Evolutionary conservation across 2,329 filamentous ascomycete species (phyloP).

Genomic region (Zasmidium cellare): DNA sequence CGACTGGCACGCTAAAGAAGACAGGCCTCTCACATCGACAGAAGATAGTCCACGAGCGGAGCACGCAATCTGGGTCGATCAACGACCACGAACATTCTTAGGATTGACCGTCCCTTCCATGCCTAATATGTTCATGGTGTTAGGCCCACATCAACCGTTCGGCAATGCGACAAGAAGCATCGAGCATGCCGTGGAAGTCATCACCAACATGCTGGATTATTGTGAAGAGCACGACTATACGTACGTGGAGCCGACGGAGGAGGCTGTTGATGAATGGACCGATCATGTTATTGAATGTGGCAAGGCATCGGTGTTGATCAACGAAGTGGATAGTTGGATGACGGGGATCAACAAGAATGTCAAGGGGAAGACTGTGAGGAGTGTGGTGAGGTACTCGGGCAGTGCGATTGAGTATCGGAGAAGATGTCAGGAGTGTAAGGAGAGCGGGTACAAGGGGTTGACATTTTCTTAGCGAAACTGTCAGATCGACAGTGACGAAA

Average conservation of each 20-base stretch:
- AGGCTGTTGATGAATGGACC: conserved; percentile 31
- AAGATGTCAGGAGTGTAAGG: conserved; percentile 1
- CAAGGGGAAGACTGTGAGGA: conserved; percentile 7
- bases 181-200: conserved; percentile 37
- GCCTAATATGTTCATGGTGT: conserved; percentile 48
- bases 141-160: conserved; percentile 44
- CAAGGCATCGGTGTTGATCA: conserved; percentile 2
- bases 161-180: conserved; percentile 39
- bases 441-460: conserved; percentile 2
- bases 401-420: conserved; percentile 7
- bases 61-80: conserved; percentile 35
- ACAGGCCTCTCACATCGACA: conserved; percentile 37
- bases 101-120: conserved; percentile 41
- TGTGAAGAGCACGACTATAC: conserved; percentile 11
- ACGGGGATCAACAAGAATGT: conserved; percentile 12
- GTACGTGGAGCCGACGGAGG: conserved; percentile 27
- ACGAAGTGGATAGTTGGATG: conserved; percentile 11
- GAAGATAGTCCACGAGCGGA: conserved; percentile 31
- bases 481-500: too few species aligned
- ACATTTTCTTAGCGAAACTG: neutral
- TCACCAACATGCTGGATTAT: conserved; percentile 22
- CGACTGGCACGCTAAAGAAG: conserved; percentile 32
- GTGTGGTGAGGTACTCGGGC: conserved; percentile 6
- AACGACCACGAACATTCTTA: conserved; percentile 38
- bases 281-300: conserved; percentile 9